Evolutionary conservation across 129 eudicot genomes (phyloP), one percentile per base, ranked within the genome.

Genomic region (Artemisia annua): DNA sequence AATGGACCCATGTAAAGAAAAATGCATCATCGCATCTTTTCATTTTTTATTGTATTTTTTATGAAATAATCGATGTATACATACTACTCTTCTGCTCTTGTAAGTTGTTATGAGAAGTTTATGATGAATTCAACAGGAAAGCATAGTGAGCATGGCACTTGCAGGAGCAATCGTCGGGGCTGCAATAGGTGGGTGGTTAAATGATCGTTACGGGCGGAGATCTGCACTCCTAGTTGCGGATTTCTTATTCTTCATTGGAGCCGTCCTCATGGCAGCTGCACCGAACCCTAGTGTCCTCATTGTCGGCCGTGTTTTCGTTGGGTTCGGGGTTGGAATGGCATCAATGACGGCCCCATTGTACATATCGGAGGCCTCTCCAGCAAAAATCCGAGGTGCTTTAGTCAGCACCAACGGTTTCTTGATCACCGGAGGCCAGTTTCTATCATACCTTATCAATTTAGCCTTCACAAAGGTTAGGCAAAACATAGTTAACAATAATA

Each of bases 151-250:
- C 83, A 88, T 79, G 95, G 95, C 95, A 0, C 76, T 85, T 16
- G 95, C 90, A 8, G 95, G 95, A 71, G 95, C 91, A 64, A 88
- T 88, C 56, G 60, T 88, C 0, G 91, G 95, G 0, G 95, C 95
- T 0, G 90, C 88, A 0, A 15, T 83, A 0, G 95, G 95, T 28
- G 91, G 95, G 62, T 88, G 95, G 95, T 16, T 88, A 65, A 85
- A 82, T 51, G 95, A 88, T 66, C 87, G 85, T 17, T 85, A 50
- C 18, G 95, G 95, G 39, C 78, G 91, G 32, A 82, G 67, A 69
- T 56, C 22, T 2, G 82, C 89, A n/a, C 79, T 88, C 59, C n/a
- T n/a, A n/a, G n/a, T n/a, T n/a, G n/a, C n/a, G n/a, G n/a, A n/a
- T n/a, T n/a, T n/a, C n/a, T n/a, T n/a, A n/a, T n/a, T n/a, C n/a